Base-by-base conservation (phyloP, 208 protist genomes). In the Lotmaria passim region DNA sequence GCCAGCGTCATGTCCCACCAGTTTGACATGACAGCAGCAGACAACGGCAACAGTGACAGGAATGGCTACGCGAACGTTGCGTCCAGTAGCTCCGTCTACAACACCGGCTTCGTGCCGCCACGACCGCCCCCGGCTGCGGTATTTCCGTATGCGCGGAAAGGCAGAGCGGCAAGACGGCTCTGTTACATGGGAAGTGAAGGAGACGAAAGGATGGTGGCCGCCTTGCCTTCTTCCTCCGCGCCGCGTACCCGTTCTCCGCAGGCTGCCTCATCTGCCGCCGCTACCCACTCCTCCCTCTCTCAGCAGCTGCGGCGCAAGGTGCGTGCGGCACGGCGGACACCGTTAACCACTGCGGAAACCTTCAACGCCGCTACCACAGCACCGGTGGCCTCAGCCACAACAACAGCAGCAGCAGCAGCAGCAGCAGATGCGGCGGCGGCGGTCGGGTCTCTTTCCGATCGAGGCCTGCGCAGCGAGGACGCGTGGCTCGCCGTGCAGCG, bases 401-500 rank as follows among this genome's bases (percentile, higher is more conserved):
- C n/a, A n/a, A n/a, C n/a, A n/a, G n/a, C n/a, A n/a, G n/a, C n/a
- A n/a, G n/a, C n/a, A n/a, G n/a, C n/a, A n/a, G n/a, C n/a, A n/a
- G 31, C 5, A 3, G 26, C 39, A 19, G 38, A 28, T 12, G 21
- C 41, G 2, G 21, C 28, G 24, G 23, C 24, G 48, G 36, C 36
- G 11, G 41, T 19, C 7, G 41, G 5, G 41, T 17, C 14, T 17
- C 2, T 17, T 19, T n/a, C 31, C 36, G 19, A 24, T 23, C 36
- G 24, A 14, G 47, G 38, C 26, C 28, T 17, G 19, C 70, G 55
- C 21, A 71, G 57, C 31, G 75, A 81, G 24, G 60, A 81, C 33
- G 46, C 56, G 17, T 81, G 75, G 73, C 53, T 78, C 1, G 39
- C 64, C 5, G 5, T 84, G 44, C 28, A 38, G 43, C 68, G 75